Evolutionary conservation across 805 yeast genomes (phyloP).

Genomic region (Candida qinlingensis): DNA sequence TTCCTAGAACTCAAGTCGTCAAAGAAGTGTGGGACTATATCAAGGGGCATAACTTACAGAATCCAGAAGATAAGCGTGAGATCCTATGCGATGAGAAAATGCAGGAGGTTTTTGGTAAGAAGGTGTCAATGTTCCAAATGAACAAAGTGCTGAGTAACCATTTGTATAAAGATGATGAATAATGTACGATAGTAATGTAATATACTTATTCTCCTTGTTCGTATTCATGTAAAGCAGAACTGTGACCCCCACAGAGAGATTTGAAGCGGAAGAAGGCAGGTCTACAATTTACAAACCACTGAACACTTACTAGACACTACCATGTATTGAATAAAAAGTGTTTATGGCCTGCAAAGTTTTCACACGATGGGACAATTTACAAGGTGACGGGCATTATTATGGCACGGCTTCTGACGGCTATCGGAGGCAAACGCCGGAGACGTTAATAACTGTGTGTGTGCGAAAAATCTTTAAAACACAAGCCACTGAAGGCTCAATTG

Average conservation of each 20-base stretch:
- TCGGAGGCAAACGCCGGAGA: too few relatives aligned
- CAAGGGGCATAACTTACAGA: conserved; percentile 54
- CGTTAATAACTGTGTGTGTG: too few relatives aligned
- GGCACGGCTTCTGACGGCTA: too few relatives aligned
- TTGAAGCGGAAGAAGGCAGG: too few relatives aligned
- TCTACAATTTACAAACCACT: too few relatives aligned
- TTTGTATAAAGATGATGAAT: conserved; percentile 33
- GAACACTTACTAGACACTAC: too few relatives aligned
- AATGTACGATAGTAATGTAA: background rate
- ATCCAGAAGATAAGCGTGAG: conserved; percentile 59
- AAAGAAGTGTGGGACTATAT: conserved; percentile 69
- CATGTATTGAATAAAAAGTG: too few relatives aligned
- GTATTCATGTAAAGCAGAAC: background rate
- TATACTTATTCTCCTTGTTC: background rate
- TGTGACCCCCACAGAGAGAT: background rate
- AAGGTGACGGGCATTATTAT: too few relatives aligned
- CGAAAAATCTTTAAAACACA: too few relatives aligned
- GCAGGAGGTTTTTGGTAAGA: conserved; percentile 54
- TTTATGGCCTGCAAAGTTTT: too few relatives aligned
- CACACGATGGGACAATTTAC: too few relatives aligned
- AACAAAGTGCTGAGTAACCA: conserved; percentile 49
- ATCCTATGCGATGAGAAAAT: conserved; percentile 59
- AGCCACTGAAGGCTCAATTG: too few relatives aligned
- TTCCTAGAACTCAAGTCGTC: conserved; percentile 68
- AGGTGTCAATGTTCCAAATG: conserved; percentile 54